A percentile compares a stretch with the other conserved stretches of the same genome.
Evolutionary conservation across 225 moss, liverwort and hornwort species (phyloP).

Genomic region (Thuidium tamariscinum): DNA sequence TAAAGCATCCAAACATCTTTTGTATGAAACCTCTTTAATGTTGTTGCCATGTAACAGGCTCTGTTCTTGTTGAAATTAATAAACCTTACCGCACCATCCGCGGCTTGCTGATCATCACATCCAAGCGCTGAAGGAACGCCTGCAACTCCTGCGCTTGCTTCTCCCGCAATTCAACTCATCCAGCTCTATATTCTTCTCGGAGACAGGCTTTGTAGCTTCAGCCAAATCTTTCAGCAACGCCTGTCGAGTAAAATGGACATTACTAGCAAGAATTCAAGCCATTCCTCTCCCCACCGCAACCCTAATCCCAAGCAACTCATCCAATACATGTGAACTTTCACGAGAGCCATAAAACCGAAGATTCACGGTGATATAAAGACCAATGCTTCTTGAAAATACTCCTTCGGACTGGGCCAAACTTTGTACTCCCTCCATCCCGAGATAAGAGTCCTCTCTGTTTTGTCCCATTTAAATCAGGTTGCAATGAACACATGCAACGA

Average conservation of each 20-base stretch:
- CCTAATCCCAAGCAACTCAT: neutral
- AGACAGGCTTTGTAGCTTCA: conserved; percentile 58
- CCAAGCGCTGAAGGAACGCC: conserved; percentile 38
- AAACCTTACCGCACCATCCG: conserved; percentile 51
- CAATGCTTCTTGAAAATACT: neutral
- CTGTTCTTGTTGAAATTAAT: neutral
- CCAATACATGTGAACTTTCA: neutral
- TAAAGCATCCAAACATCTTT: neutral
- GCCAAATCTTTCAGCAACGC: conserved; percentile 65
- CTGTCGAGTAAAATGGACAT: neutral
- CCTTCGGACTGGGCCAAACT: neutral
- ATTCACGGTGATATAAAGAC: neutral
- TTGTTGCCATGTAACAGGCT: neutral
- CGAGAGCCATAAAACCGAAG: neutral
- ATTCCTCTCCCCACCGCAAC: neutral
- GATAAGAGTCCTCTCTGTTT: neutral
- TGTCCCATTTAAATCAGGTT: neutral
- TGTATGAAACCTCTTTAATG: neutral
- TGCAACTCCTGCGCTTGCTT: conserved; percentile 37
- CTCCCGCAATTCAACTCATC: conserved; percentile 53
- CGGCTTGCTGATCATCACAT: conserved; percentile 37
- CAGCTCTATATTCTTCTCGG: conserved; percentile 54
- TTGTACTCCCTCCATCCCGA: neutral
- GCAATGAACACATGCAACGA: too few relatives aligned
- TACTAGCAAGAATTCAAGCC: neutral